Percentiles rank a stretch among this genome's conserved stretches.
phyloP scores from a whole-genome alignment of 2,329 filamentous ascomycete species.

The Scedosporium aurantiacum region DNA sequence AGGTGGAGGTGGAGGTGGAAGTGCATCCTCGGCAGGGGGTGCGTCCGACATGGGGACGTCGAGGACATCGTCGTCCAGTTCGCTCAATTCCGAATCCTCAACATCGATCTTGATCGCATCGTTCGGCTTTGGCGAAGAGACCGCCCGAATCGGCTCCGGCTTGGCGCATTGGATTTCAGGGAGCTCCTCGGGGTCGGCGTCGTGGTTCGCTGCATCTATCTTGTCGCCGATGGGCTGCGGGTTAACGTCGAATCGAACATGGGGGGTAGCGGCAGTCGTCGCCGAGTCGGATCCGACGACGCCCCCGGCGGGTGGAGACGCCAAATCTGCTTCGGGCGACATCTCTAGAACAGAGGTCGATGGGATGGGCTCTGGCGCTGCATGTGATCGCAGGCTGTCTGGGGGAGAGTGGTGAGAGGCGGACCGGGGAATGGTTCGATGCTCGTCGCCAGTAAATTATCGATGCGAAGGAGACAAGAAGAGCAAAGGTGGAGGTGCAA shows the following conservation, averaged over 20 bases:
- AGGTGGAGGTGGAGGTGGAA: neutral
- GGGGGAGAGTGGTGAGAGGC: neutral
- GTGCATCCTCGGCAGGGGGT: conserved; percentile 10
- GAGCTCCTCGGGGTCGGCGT: neutral
- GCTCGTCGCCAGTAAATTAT: neutral
- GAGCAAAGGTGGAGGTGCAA: neutral
- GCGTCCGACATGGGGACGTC: conserved; percentile 18
- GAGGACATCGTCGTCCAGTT: conserved; percentile 46
- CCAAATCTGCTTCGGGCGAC: conserved; percentile 1
- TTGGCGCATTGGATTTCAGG: conserved; percentile 20
- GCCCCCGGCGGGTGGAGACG: neutral
- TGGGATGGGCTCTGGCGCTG: neutral
- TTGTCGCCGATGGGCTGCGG: neutral
- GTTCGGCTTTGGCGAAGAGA: conserved; percentile 51
- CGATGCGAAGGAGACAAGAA: neutral
- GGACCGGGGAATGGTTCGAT: neutral
- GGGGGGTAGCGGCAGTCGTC: neutral
- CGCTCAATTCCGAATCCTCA: conserved; percentile 56
- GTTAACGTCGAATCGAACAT: conserved; percentile 1
- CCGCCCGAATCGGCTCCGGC: conserved; percentile 17
- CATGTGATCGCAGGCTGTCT: neutral
- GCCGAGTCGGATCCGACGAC: neutral
- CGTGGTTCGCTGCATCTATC: neutral
- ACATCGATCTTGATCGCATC: conserved; percentile 46
- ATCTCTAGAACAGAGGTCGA: conserved; percentile 4